Conservation (phyloP, 345 rosid species). For the Linum tenue region DNA sequence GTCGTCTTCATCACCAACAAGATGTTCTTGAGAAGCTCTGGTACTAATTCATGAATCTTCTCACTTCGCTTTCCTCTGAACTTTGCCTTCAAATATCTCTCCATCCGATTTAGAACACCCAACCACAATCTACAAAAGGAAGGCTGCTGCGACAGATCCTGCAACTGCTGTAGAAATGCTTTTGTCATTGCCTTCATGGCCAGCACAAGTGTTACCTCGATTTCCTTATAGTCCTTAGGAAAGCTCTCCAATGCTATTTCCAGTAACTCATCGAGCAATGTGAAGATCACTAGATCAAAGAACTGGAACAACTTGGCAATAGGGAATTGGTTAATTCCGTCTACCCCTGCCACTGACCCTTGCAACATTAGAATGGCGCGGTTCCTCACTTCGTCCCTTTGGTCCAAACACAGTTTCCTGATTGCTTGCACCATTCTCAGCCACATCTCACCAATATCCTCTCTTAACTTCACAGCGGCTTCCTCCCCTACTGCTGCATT, state of each 20-base stretch:
- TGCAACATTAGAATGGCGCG: slow-evolving; percentile 50
- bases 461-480: too few species aligned
- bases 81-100: slow-evolving; percentile 46
- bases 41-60: slow-evolving; percentile 47
- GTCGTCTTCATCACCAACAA: slow-evolving; percentile 61
- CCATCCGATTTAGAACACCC: slow-evolving; percentile 51
- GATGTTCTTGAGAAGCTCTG: slow-evolving; percentile 63
- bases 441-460: slow-evolving; percentile 75
- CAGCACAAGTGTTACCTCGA: slow-evolving; percentile 54
- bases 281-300: slow-evolving; percentile 45
- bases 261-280: slow-evolving; percentile 46
- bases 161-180: slow-evolving; percentile 47
- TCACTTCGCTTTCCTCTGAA: slow-evolving; percentile 51
- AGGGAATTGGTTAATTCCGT: slow-evolving; percentile 26
- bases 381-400: slow-evolving; percentile 64
- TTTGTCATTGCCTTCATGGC: slow-evolving; percentile 53
- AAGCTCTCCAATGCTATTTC: slow-evolving; percentile 31
- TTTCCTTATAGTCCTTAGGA: slow-evolving; percentile 36
- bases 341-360: slow-evolving; percentile 39
- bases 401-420: slow-evolving; percentile 47
- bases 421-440: slow-evolving; percentile 51
- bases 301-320: slow-evolving; percentile 44
- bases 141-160: slow-evolving; percentile 48
- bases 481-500: too few species aligned
- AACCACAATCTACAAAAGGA: slow-evolving; percentile 62